A percentile compares a stretch with the other conserved stretches of the same genome.
These are phyloP conservation scores for Penicillium sp. DNA, from an alignment of 2,329 filamentous ascomycete genomes.

Conservation along the genomic window DNA sequence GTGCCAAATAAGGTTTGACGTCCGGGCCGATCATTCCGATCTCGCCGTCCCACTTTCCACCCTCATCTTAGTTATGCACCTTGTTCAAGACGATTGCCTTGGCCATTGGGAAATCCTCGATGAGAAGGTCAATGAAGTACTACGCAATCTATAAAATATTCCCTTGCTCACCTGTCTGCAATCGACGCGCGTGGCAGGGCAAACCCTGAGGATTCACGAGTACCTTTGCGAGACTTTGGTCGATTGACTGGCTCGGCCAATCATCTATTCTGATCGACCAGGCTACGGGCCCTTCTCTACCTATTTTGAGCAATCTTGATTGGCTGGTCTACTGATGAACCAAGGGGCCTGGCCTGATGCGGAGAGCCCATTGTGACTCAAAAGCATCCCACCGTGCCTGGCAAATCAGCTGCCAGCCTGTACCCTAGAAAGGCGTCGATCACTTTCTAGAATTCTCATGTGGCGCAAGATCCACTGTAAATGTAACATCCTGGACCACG, in stretches of 20 bases:
- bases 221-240: background rate
- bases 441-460: background rate
- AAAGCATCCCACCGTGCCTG: background rate
- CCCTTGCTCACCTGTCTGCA: background rate
- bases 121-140: background rate
- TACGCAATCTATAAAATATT: background rate
- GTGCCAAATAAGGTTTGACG: background rate
- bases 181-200: background rate
- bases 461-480: too few relatives aligned
- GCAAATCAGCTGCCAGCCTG: background rate
- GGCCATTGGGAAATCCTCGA: background rate
- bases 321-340: too few relatives aligned
- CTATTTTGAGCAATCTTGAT: too few relatives aligned
- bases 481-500: too few relatives aligned
- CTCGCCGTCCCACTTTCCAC: background rate
- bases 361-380: background rate
- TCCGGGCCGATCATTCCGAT: background rate
- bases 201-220: background rate
- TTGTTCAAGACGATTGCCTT: background rate
- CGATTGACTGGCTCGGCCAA: too few relatives aligned
- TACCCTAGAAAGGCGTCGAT: background rate
- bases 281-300: too few relatives aligned
- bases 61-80: background rate
- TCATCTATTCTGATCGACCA: too few relatives aligned
- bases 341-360: too few relatives aligned